phyloP scores from a whole-genome alignment of 1,139 yeast species.

The Diutina mesorugosa region DNA sequence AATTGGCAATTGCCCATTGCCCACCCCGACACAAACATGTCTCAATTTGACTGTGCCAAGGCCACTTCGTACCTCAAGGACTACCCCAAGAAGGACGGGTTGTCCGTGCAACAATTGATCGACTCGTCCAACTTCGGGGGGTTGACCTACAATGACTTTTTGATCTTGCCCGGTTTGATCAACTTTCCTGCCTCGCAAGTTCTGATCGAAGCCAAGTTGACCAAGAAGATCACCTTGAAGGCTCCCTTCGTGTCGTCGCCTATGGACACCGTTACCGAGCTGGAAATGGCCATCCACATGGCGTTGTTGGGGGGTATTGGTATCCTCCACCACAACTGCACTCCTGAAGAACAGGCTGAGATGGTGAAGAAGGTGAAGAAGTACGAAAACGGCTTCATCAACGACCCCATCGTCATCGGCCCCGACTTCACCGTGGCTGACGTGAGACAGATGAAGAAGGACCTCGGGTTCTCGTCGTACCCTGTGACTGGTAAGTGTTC shows the following conservation, averaged over 20 bases:
- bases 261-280: conserved; percentile 98
- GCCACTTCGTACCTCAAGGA: conserved; percentile 58
- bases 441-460: conserved; percentile 55
- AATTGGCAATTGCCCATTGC: conserved; percentile 2
- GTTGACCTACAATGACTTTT: conserved; percentile 90
- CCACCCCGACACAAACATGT: conserved; percentile 1
- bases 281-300: conserved; percentile 97
- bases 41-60: conserved; percentile 37
- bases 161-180: conserved; percentile 90
- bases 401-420: conserved; percentile 79
- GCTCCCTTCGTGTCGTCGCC: conserved; percentile 97
- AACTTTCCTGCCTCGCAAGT: conserved; percentile 76
- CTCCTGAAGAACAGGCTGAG: conserved; percentile 94
- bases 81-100: conserved; percentile 71
- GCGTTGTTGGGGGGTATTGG: conserved; percentile 99
- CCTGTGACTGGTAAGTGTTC: conserved; percentile 95
- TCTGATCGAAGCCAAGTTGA: conserved; percentile 68
- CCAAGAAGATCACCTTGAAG: conserved; percentile 83
- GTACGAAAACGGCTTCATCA: conserved; percentile 94
- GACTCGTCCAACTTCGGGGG: conserved; percentile 91
- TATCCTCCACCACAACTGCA: conserved; percentile 94
- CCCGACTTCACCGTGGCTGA: conserved; percentile 73
- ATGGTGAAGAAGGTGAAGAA: conserved; percentile 96
- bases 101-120: conserved; percentile 73
- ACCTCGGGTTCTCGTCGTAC: conserved; percentile 90